Evolutionary conservation across 1,284 basidiomycete species (phyloP).

Genomic region (Puccinia hordei): DNA sequence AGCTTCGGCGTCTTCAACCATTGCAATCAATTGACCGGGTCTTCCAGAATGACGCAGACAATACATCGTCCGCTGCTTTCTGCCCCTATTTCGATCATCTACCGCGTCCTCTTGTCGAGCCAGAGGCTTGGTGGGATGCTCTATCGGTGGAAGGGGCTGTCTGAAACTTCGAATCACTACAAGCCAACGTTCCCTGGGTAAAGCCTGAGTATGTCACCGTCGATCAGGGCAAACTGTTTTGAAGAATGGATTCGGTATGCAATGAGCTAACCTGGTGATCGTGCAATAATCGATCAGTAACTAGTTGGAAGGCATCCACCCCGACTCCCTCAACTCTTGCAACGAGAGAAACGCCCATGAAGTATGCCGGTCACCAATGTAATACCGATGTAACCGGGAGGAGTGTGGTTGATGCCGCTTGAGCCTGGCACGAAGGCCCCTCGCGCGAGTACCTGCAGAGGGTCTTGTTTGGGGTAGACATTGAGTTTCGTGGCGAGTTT

Average conservation of each 20-base stretch:
- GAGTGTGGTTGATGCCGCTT: no score
- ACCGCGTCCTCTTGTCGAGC: conserved; percentile 6
- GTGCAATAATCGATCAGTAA: conserved; percentile 34
- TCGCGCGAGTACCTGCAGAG: no score
- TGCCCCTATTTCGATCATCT: conserved; percentile 10
- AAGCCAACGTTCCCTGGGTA: conserved; percentile 29
- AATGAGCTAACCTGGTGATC: conserved; percentile 40
- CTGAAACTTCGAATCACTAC: conserved; percentile 35
- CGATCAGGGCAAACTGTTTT: neutral
- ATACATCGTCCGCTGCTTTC: conserved; percentile 38
- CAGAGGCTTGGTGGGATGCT: neutral
- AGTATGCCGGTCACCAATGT: neutral
- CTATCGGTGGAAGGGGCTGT: conserved; percentile 31
- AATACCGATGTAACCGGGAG: no score
- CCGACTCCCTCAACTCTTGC: conserved; percentile 33
- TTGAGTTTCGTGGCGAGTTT: no score
- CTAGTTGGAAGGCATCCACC: conserved; percentile 31
- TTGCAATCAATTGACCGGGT: conserved; percentile 31
- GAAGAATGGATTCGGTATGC: neutral
- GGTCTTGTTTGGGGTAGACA: no score
- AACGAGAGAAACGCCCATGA: conserved; percentile 40
- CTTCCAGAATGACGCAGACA: conserved; percentile 41
- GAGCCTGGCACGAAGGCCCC: no score
- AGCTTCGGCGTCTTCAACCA: conserved; percentile 45
- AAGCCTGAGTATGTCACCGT: conserved; percentile 5